Evolutionary conservation across 352 stramenopile genomes (phyloP).

Genomic region (Albugo candida): DNA sequence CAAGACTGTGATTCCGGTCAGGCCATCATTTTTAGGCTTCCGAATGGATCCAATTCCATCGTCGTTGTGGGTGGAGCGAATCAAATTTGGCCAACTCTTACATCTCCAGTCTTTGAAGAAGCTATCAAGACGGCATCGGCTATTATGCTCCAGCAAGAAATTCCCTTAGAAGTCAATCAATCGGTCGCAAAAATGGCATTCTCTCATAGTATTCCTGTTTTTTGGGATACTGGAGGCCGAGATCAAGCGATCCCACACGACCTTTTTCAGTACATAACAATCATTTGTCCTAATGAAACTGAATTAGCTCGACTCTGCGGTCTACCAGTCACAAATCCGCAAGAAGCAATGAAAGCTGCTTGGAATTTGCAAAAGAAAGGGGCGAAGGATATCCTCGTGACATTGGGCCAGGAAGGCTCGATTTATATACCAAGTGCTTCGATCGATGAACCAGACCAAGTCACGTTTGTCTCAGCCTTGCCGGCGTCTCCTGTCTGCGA

Average conservation of each 20-base stretch:
- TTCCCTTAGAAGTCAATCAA: constrained; percentile 32
- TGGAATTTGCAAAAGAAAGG: constrained; percentile 24
- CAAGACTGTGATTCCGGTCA: constrained; percentile 34
- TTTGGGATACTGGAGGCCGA: constrained; percentile 64
- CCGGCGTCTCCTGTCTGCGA: constrained; percentile 42
- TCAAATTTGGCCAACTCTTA: constrained; percentile 25
- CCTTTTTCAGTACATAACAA: constrained; percentile 32
- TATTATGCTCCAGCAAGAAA: constrained; percentile 56
- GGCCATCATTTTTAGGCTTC: constrained; percentile 67
- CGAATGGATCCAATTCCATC: constrained; percentile 69
- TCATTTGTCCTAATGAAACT: constrained; percentile 61
- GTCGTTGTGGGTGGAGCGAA: constrained; percentile 69
- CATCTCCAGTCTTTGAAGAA: constrained; percentile 10
- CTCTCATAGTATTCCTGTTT: constrained; percentile 25
- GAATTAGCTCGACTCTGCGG: constrained; percentile 33
- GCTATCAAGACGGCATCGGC: constrained; percentile 32
- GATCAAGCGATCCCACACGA: constrained; percentile 33
- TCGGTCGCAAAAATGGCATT: constrained; percentile 27
- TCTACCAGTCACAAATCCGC: constrained; percentile 14
- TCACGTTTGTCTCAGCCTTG: constrained; percentile 31
- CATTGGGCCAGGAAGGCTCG: constrained; percentile 37
- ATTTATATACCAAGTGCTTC: constrained; percentile 23
- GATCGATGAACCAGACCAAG: constrained; percentile 5
- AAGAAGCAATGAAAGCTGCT: constrained; percentile 35
- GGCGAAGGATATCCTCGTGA: constrained; percentile 38